Evolutionary conservation across 164 flowering plant species (phyloP), one percentile per base, ranked within the genome.

Genomic region (Malania oleifera): DNA sequence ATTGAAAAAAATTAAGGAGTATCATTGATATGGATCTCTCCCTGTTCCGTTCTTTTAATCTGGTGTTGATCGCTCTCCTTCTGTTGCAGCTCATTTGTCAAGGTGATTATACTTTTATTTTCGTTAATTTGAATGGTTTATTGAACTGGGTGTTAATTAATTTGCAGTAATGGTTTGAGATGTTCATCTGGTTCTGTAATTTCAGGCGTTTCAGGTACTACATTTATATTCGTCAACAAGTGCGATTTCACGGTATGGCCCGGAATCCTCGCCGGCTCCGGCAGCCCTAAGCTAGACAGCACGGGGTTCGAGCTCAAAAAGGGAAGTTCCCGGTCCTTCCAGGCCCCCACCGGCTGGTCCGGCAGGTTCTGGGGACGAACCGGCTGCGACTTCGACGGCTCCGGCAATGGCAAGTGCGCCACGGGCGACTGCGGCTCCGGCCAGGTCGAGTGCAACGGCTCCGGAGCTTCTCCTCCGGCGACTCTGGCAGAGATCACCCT

Each of bases 321-420:
- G 49, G 20, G 8, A 9, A 45, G 13, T 7, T 17, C 0, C 0
- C 49, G 18, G 13, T 1, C 17, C 14, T 7, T 45, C 49, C 49
- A 45, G 17, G 49, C 49, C 49, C 49, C 49, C 49, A 0, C 49
- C 49, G 49, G 49, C 18, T 45, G 49, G 49, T 45, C 49, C 20
- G 49, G 49, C 8, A 9, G 49, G 23, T 45, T 45, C 23, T 45
- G 49, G 49, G 49, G 49, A 10, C 18, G 49, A 10, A 45, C 49
- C 20, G 49, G 49, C 23, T 45, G 49, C 49, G 23, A 45, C 49
- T n/a, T 17, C 49, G 20, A 45, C 49, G 49, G 49, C 8, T 45
- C 49, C 23, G 49, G 23, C 18, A 5, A 5, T 7, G 23, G 23
- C 13, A 20, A 17, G 2, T 45, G 49, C 17, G 23, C 49, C 49